Evolutionary conservation across 2,329 filamentous ascomycete species (phyloP).

Genomic region (Exophiala lecanii-corni): DNA sequence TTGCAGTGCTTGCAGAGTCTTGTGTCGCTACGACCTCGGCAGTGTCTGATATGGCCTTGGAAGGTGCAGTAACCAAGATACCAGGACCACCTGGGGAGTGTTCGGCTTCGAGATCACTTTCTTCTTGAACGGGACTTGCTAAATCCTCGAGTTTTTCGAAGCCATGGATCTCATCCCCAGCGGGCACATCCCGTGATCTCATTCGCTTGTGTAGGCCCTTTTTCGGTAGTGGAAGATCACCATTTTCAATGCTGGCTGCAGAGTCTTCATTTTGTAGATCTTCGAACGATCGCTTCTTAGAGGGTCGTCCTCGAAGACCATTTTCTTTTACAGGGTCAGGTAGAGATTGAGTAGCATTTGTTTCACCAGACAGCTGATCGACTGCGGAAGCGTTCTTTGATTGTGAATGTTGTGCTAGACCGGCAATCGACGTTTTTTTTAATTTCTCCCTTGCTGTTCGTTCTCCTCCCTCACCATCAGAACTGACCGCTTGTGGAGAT

Average conservation of each 20-base stretch:
- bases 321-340: slow-evolving; percentile 24
- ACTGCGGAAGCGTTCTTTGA: slow-evolving; percentile 16
- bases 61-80: slow-evolving; percentile 17
- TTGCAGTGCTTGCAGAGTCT: no score
- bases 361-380: slow-evolving; percentile 30
- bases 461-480: slow-evolving; percentile 41
- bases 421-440: slow-evolving; percentile 57
- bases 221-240: slow-evolving; percentile 19
- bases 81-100: slow-evolving; percentile 25
- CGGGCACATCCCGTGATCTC: slow-evolving; percentile 30
- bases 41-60: slow-evolving; percentile 3
- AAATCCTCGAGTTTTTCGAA: slow-evolving; percentile 18
- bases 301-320: slow-evolving; percentile 29
- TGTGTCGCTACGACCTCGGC: no score
- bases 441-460: slow-evolving; percentile 57
- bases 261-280: slow-evolving; percentile 36
- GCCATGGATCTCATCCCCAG: slow-evolving; percentile 14
- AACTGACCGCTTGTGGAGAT: slow-evolving; percentile 16
- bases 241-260: slow-evolving; percentile 21
- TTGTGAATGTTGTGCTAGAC: slow-evolving; percentile 26
- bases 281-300: slow-evolving; percentile 41
- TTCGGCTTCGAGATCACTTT: slow-evolving; percentile 23
- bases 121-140: slow-evolving; percentile 24
- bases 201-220: slow-evolving; percentile 31
- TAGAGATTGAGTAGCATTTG: slow-evolving; percentile 22